Evolutionary conservation across 129 eudicot genomes (phyloP).

Genomic region (Chrysanthemum makinoi): DNA sequence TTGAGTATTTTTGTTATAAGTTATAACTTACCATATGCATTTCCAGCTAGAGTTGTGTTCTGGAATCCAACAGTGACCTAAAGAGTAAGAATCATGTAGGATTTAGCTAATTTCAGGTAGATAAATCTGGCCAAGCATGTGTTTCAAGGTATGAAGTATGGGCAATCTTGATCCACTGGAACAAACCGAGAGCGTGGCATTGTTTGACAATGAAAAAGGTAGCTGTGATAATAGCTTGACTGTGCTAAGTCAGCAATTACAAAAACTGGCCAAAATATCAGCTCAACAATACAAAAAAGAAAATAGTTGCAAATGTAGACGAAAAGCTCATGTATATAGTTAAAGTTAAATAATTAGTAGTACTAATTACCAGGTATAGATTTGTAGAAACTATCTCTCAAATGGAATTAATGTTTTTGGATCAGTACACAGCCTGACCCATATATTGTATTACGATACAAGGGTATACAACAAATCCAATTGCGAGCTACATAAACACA

Average conservation of each 20-base stretch:
- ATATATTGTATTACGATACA: slow-evolving; percentile 87
- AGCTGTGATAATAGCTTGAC: slow-evolving; percentile 92
- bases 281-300: slow-evolving; percentile 42
- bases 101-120: slow-evolving; percentile 92
- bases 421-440: slow-evolving; percentile 95
- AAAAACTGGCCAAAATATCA: slow-evolving; percentile 84
- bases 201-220: slow-evolving; percentile 91
- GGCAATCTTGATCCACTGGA: slow-evolving; percentile 85
- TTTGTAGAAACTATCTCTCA: slow-evolving; percentile 69
- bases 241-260: slow-evolving; percentile 84
- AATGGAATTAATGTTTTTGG: slow-evolving; percentile 58
- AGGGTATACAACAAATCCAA: slow-evolving; percentile 66
- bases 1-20: not conserved
- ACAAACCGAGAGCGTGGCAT: slow-evolving; percentile 92
- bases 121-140: slow-evolving; percentile 75
- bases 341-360: too few relatives aligned
- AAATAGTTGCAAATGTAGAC: slow-evolving; percentile 13
- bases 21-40: slow-evolving; percentile 71
- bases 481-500: slow-evolving; percentile 63
- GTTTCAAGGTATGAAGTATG: slow-evolving; percentile 64
- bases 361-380: slow-evolving; percentile 67
- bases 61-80: slow-evolving; percentile 75
- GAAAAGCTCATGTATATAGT: too few relatives aligned
- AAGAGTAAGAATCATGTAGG: slow-evolving; percentile 84
- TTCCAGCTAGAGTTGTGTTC: slow-evolving; percentile 73